Conservation (phyloP, 1,139 yeast species). For the Blastobotrys persicus region DNA sequence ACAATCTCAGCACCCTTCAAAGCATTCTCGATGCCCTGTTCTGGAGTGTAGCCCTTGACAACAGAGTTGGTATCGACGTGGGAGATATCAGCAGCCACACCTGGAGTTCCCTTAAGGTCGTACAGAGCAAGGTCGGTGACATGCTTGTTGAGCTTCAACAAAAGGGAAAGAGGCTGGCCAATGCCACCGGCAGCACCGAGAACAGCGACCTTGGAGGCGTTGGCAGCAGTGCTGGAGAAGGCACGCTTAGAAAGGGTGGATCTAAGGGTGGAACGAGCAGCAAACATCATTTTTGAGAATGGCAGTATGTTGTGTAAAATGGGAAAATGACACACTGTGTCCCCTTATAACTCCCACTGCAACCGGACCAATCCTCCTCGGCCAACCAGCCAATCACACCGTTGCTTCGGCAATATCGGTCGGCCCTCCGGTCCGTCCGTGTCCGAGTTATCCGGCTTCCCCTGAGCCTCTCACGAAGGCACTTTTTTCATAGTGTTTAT, state of each 20-base stretch:
- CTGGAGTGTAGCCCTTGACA: conserved; percentile 69
- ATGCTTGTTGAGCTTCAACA: conserved; percentile 65
- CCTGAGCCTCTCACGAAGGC: no score
- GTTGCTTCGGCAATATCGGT: not conserved
- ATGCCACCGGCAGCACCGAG: conserved; percentile 53
- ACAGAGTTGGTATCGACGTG: conserved; percentile 83
- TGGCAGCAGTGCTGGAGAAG: conserved; percentile 62
- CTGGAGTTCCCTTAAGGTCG: conserved; percentile 88
- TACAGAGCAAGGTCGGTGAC: conserved; percentile 67
- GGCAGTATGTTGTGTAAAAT: not conserved
- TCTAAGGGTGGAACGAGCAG: conserved; percentile 9
- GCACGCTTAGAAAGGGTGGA: conserved; percentile 46
- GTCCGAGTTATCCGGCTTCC: not conserved
- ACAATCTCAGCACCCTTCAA: conserved; percentile 72
- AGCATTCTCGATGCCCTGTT: conserved; percentile 54
- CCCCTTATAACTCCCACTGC: not conserved
- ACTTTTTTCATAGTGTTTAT: no score
- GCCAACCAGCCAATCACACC: conserved; percentile 1
- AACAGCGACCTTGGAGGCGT: conserved; percentile 39
- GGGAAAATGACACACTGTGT: conserved; percentile 6
- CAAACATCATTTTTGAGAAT: conserved; percentile 18
- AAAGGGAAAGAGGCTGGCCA: conserved; percentile 89
- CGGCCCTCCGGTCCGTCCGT: conserved; percentile 1
- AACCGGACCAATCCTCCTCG: conserved; percentile 12
- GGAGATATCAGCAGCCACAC: conserved; percentile 88